Base-by-base conservation (phyloP, 192 early-diverging fungal species). In the Chytriomyces sp. region DNA sequence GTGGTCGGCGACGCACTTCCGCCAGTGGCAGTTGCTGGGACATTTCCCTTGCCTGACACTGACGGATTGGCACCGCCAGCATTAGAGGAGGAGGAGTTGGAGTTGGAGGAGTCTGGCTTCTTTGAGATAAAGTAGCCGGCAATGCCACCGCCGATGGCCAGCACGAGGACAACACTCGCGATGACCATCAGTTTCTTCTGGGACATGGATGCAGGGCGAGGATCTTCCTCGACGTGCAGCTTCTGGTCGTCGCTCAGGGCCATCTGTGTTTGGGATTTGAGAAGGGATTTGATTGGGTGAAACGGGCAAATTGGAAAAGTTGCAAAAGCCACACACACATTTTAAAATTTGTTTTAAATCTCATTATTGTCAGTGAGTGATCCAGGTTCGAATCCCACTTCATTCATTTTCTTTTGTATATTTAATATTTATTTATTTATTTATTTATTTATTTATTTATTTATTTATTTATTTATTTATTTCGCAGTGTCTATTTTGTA, bases 111-210 rank as follows among this genome's bases (percentile, higher is more conserved):
- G 35, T n/a, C n/a, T 0, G 35, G 35, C 18, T 50, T 59, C 10
- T 57, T 11, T 11, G 69, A 24, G 5, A 8, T 50, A 60, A 71
- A 71, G 69, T 71, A 71, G 11, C 49, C 69, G 5, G 18, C 69
- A 28, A 71, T 5, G 5, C 69, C 69, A 13, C 49, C 69, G 9
- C 49, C 69, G 8, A 71, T 4, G 18, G 69, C 69, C 6, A 71
- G 10, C 8, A 71, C 69, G 13, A 71, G 16, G 50, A 71, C n/a
- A 13, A 59, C 69, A 43, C 16, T 20, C 7, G 69, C 69, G 26
- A 18, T 28, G 49, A 71, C 43, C 20, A 59, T 44, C 23, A 71
- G 35, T 5, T 13, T 20, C 50, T 28, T 50, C 69, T 71, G 50
- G 11, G 18, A 59, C 18, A 8, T 20, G 23, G 53, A 50, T 5